Percentiles rank a stretch among this genome's conserved stretches.
These are phyloP conservation scores for Pythium monospermum DNA, from an alignment of 352 stramenopile species.

Conservation along the genomic window DNA sequence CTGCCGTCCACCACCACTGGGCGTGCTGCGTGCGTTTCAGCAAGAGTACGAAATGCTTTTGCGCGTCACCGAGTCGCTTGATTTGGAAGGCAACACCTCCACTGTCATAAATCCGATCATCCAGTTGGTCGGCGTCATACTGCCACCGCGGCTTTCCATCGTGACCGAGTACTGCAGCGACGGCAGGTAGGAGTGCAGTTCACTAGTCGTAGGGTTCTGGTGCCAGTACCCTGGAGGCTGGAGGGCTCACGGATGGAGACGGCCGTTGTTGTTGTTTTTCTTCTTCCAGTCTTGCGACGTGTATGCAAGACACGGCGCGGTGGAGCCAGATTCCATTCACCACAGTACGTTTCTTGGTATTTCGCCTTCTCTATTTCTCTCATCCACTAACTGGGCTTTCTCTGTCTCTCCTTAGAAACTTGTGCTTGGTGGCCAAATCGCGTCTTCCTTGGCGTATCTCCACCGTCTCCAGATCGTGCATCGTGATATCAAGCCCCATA, in stretches of 20 bases:
- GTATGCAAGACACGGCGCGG: neutral
- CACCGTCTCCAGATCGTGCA: constrained; percentile 15
- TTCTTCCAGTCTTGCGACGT: constrained; percentile 12
- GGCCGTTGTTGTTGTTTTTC: neutral
- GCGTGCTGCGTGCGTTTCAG: constrained; percentile 12
- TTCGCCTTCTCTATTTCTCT: too few relatives aligned
- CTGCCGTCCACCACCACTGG: constrained; percentile 2
- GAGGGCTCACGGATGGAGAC: neutral
- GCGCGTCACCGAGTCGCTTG: neutral
- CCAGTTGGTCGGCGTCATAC: constrained; percentile 6
- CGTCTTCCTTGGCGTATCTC: constrained; percentile 4
- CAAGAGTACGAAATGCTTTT: constrained; percentile 18
- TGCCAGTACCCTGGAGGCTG: too few relatives aligned
- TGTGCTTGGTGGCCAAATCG: constrained; percentile 5
- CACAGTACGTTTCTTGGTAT: constrained; percentile 5
- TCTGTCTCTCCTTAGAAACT: constrained; percentile 15
- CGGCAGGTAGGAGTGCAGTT: constrained; percentile 22
- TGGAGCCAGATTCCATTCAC: constrained; percentile 5
- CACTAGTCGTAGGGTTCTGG: too few relatives aligned
- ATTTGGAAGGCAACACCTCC: too few relatives aligned
- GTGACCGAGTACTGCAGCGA: constrained; percentile 19
- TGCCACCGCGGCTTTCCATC: constrained; percentile 13
- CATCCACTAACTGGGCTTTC: too few relatives aligned
- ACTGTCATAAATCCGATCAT: neutral
- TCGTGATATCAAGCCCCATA: constrained; percentile 23